Percentiles rank a stretch among this genome's conserved stretches.
phyloP scores from a whole-genome alignment of 1,139 yeast species.

The Blastobotrys serpentis region DNA sequence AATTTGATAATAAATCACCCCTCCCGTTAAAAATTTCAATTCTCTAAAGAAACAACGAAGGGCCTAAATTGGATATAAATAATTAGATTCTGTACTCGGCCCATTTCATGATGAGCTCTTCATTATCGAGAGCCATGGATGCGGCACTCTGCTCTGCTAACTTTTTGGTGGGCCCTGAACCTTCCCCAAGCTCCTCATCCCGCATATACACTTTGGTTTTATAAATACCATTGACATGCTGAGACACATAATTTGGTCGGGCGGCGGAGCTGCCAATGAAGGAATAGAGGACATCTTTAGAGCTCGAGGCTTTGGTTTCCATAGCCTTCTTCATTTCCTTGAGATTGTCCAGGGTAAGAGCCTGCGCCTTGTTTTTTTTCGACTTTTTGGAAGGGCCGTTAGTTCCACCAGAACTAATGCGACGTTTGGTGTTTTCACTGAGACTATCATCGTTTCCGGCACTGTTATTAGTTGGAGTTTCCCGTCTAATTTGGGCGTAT shows the following conservation, averaged over 20 bases:
- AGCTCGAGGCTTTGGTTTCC: slow-evolving; percentile 11
- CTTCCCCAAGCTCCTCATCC: slow-evolving; percentile 24
- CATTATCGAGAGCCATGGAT: slow-evolving; percentile 22
- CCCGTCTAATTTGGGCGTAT: slow-evolving; percentile 57
- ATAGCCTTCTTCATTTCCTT: neutral
- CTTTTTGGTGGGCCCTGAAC: slow-evolving; percentile 24
- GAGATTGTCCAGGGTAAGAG: neutral
- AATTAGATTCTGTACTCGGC: neutral
- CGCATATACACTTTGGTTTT: slow-evolving; percentile 20
- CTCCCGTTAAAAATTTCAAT: too few relatives aligned
- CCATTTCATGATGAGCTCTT: slow-evolving; percentile 14
- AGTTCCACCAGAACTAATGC: neutral
- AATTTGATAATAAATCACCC: too few relatives aligned
- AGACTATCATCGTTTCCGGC: neutral
- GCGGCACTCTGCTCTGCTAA: slow-evolving; percentile 29
- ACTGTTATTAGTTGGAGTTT: slow-evolving; percentile 44
- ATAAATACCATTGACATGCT: slow-evolving; percentile 14
- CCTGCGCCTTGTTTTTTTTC: slow-evolving; percentile 1
- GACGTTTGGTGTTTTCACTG: neutral
- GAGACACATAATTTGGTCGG: slow-evolving; percentile 55
- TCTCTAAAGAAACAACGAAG: too few relatives aligned
- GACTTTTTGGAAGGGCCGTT: slow-evolving; percentile 3
- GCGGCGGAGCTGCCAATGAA: slow-evolving; percentile 72
- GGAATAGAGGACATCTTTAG: slow-evolving; percentile 70
- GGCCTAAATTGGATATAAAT: too few relatives aligned